Base-by-base conservation (phyloP, 495 filamentous ascomycete species). In the Parathielavia appendiculata region DNA sequence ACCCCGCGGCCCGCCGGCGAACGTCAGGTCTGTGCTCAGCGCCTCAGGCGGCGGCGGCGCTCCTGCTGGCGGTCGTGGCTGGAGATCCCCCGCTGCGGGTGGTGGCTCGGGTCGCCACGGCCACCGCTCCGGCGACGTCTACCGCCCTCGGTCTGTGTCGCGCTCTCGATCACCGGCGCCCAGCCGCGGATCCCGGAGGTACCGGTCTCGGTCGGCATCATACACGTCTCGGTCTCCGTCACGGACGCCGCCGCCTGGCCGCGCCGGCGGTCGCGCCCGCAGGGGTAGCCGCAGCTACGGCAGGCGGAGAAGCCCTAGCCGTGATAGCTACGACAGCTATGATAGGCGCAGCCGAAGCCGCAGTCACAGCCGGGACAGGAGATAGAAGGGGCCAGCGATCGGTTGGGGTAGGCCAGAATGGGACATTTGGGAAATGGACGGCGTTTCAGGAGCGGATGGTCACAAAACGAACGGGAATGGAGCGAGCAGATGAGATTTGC, bases 251-350 rank as follows among this genome's bases (percentile, higher is more conserved):
- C 85, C 83, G 9, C 57, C 61, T 3, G 34, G 22, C 36, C 60
- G 61, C 44, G 3, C 26, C 6, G 54, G 56, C 43, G 71, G 79
- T 19, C 71, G 76, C 17, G 70, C 76, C 44, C 69, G 72, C 34
- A 69, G 81, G 59, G 71, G 72, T 64, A 66, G 69, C 19, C 73
- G 72, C 57, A 69, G 64, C 54, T 66, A 70, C 52, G 70, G 64
- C 59, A 63, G 63, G 57, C 73, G 65, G 55, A 75, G 86, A 59
- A 89, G 82, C 58, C 77, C 78, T 13, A 87, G 84, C 65, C 83
- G 83, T 60, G 80, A 73, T 57, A 85, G 83, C 60, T 85, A 84
- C 64, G 80, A 79, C 47, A 69, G 69, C 55, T 61, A 67, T n/a
- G 68, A 62, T 41, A 57, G 68, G 19, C 63, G 66, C 16, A 67